Percentiles rank a stretch among this genome's conserved stretches.
Evolutionary conservation across 2,329 filamentous ascomycete genomes (phyloP).

Genomic region (Diaporthe citri): DNA sequence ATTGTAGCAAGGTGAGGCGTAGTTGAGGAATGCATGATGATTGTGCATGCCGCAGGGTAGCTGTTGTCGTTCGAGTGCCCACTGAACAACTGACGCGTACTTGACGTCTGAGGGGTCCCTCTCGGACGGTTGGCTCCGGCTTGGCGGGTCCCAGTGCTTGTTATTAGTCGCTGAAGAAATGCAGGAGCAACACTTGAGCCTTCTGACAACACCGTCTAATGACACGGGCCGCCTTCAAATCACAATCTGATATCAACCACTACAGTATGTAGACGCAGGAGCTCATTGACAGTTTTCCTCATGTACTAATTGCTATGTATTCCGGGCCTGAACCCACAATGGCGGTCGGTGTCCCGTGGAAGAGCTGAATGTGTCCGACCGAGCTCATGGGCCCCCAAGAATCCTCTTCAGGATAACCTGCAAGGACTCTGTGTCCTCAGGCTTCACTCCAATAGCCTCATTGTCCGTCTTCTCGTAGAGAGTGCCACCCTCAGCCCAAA

Average conservation of each 20-base stretch:
- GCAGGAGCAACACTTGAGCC: background rate
- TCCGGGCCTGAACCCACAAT: background rate
- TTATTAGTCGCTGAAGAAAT: background rate
- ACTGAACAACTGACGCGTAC: background rate
- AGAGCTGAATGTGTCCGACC: background rate
- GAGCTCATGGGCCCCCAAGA: slow-evolving; percentile 30
- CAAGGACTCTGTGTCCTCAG: slow-evolving; percentile 66
- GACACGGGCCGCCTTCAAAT: background rate
- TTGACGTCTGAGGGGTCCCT: slow-evolving; percentile 5
- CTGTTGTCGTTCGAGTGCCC: background rate
- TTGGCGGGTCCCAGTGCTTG: slow-evolving; percentile 5
- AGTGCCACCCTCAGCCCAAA: slow-evolving; percentile 80
- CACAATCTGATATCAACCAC: background rate
- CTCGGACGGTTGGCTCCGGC: slow-evolving; percentile 3
- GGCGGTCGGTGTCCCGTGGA: too few species aligned
- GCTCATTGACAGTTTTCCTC: background rate
- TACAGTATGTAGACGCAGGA: background rate
- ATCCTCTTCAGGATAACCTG: slow-evolving; percentile 47
- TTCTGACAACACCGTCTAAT: background rate
- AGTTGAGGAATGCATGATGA: slow-evolving; percentile 9
- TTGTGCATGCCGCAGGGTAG: background rate
- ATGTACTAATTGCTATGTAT: background rate
- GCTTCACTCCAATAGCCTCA: slow-evolving; percentile 62
- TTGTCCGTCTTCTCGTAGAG: slow-evolving; percentile 79
- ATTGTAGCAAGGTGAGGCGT: background rate